Percentiles rank a stretch among this genome's conserved stretches.
Evolutionary conservation across 208 protist genomes (phyloP).

Genomic region (Porcisia hertigi): DNA sequence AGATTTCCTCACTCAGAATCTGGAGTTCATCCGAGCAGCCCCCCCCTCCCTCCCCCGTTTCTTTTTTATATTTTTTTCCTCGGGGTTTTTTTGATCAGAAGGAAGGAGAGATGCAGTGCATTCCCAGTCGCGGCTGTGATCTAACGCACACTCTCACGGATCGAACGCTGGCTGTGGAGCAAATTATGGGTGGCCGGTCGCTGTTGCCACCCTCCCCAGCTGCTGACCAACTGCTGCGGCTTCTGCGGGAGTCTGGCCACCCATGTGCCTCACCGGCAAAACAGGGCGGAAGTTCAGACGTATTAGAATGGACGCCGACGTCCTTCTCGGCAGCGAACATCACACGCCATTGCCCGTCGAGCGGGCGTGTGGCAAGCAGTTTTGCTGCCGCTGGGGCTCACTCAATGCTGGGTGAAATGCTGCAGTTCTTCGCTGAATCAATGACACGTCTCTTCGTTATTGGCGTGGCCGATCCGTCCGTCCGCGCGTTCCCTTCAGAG

Average conservation of each 20-base stretch:
- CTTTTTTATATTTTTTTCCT: neutral
- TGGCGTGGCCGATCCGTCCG: conserved; percentile 43
- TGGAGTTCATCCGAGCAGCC: too few relatives aligned
- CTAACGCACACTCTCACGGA: neutral
- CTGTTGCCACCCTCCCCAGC: conserved; percentile 37
- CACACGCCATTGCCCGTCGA: conserved; percentile 31
- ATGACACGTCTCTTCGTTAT: conserved; percentile 55
- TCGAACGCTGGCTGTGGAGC: conserved; percentile 29
- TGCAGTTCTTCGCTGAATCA: conserved; percentile 55
- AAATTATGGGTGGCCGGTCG: conserved; percentile 28
- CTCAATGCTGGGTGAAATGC: conserved; percentile 58
- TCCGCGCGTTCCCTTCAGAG: conserved; percentile 46
- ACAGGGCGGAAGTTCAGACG: neutral
- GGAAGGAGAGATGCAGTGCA: conserved; percentile 13
- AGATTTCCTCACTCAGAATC: neutral
- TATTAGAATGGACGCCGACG: neutral
- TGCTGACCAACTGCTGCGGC: conserved; percentile 23
- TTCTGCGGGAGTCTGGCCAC: conserved; percentile 18
- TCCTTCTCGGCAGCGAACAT: conserved; percentile 6
- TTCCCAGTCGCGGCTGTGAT: conserved; percentile 5
- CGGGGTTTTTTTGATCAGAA: neutral
- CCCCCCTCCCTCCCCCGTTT: neutral
- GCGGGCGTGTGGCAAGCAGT: conserved; percentile 40
- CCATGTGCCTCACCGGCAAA: neutral
- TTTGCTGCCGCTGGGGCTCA: conserved; percentile 68